phyloP scores from a whole-genome alignment of 129 eudicot genomes.

The Heracleum sosnowskyi region DNA sequence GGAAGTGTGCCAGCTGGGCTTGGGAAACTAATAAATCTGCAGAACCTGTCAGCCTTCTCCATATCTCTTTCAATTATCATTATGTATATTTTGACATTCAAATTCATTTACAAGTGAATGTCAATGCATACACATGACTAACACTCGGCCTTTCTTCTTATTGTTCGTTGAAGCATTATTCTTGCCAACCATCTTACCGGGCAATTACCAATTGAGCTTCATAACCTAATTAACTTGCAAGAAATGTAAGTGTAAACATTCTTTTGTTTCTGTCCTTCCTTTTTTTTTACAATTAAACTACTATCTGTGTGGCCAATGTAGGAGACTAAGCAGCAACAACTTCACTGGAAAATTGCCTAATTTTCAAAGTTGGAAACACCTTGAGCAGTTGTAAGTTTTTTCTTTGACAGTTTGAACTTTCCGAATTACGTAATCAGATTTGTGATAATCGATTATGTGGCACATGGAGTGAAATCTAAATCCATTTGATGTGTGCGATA shows the following conservation, averaged over 20 bases:
- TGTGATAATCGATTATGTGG: neutral
- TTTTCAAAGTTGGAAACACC: constrained; percentile 30
- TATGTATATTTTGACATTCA: neutral
- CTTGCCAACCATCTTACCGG: neutral
- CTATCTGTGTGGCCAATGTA: constrained; percentile 13
- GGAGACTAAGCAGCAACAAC: constrained; percentile 51
- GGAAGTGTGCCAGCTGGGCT: constrained; percentile 55
- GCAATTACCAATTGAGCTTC: neutral
- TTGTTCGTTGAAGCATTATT: neutral
- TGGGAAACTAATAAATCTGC: constrained; percentile 42
- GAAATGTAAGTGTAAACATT: neutral
- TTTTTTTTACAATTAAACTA: neutral
- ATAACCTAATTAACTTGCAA: no score
- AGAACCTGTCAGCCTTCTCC: constrained; percentile 30
- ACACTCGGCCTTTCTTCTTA: neutral
- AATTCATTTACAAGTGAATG: neutral
- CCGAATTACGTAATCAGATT: neutral
- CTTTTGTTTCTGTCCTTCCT: no score
- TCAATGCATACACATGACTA: neutral
- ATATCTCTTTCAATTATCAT: neutral
- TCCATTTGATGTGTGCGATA: neutral
- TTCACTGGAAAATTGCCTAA: constrained; percentile 50
- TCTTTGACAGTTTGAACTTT: neutral
- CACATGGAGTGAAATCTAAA: neutral
- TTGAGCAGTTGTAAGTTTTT: constrained; percentile 34